Base-by-base conservation (phyloP, 139 green algal genomes). In the Gonium pectorale region DNA sequence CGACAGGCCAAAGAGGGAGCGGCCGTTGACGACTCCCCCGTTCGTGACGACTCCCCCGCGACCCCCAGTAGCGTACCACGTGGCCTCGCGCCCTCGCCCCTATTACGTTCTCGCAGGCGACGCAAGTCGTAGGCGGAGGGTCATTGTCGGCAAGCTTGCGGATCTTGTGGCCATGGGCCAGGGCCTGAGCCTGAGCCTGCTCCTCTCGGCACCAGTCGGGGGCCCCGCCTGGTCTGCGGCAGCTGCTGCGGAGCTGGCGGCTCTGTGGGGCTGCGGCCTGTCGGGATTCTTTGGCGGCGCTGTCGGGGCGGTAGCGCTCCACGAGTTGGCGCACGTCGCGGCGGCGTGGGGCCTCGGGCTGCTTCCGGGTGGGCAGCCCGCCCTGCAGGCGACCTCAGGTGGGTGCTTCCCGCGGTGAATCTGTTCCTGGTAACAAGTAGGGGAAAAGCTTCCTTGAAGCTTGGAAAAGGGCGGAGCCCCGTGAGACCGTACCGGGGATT, bases 151-250 rank as follows among this genome's bases (percentile, higher is more conserved):
- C n/a, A n/a, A n/a, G n/a, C n/a, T n/a, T n/a, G n/a, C n/a, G n/a
- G n/a, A n/a, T n/a, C n/a, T n/a, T n/a, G n/a, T n/a, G n/a, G 35
- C 66, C 5, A 72, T 72, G 66, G 66, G 66, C 24, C 66, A 72
- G 35, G 46, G 66, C 66, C 35, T 35, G 15, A 72, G 66, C 33
- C 66, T 72, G 19, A 17, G 21, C 35, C 66, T 49, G 3, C 66
- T 51, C 46, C 31, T 72, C 35, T 72, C 33, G 38, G 15, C 26
- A 51, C 66, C 66, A 46, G 33, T 49, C 38, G 31, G 2, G 17
- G 66, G 62, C 9, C n/a, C 24, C 24, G 29, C 4, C 3, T 41
- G 38, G 19, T 33, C 15, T 49, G 33, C 66, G 33, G 35, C 27
- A 51, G 37, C 19, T 49, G 33, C 33, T n/a, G n/a, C n/a, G n/a